Conservation (phyloP, 208 protist genomes). For the Leishmania tropica region DNA sequence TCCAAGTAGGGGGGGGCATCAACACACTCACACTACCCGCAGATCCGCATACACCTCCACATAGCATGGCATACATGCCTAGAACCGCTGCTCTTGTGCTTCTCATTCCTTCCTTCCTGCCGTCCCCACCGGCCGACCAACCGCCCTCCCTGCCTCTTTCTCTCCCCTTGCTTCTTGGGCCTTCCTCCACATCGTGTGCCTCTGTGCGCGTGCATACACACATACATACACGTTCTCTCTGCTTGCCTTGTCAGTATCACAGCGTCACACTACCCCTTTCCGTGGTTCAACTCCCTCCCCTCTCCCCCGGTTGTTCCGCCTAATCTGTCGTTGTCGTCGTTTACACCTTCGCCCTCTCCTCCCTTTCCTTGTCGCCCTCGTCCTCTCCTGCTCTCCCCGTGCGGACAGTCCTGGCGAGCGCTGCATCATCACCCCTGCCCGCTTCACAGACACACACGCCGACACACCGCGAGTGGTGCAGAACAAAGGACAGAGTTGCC, state of each 20-base stretch:
- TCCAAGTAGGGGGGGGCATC: neutral
- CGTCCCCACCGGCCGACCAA: neutral
- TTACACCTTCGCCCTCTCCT: neutral
- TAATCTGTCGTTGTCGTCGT: neutral
- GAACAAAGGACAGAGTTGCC: neutral
- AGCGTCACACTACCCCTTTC: neutral
- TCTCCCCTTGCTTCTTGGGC: neutral
- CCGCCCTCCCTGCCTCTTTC: neutral
- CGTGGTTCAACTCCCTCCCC: neutral
- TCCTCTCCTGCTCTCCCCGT: neutral
- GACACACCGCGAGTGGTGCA: neutral
- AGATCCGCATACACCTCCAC: neutral
- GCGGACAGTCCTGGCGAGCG: neutral
- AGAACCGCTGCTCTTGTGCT: neutral
- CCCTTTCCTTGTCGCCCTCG: neutral
- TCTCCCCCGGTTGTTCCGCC: neutral
- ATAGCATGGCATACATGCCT: neutral
- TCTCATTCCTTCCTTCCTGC: no score
- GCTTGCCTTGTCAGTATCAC: neutral
- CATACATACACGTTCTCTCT: neutral
- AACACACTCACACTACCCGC: neutral
- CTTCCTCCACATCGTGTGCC: neutral
- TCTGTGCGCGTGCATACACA: neutral
- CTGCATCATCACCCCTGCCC: neutral
- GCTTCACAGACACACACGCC: neutral